phyloP scores from a whole-genome alignment of 2,329 filamentous ascomycete genomes.

The Pseudocercospora fijiensis region DNA sequence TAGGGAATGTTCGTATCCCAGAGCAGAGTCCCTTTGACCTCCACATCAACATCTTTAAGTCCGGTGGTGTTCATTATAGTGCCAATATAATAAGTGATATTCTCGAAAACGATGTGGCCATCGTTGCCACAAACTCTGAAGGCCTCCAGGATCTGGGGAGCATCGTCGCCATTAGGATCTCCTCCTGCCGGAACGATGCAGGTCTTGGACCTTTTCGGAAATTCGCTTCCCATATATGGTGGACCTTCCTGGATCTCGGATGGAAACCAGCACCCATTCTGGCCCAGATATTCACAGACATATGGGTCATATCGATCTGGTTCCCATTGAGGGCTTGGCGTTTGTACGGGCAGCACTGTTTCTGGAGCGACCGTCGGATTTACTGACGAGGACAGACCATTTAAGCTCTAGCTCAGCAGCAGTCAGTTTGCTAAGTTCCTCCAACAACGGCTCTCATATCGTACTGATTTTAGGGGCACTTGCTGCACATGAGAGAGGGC shows the following conservation, averaged over 20 bases:
- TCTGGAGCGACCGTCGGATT: neutral
- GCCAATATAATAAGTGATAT: slow-evolving; percentile 37
- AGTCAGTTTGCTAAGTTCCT: neutral
- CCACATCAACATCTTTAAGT: slow-evolving; percentile 49
- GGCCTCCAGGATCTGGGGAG: slow-evolving; percentile 52
- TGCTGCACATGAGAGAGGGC: neutral
- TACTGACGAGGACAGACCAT: neutral
- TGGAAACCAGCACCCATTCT: slow-evolving; percentile 31
- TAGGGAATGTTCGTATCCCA: slow-evolving; percentile 48
- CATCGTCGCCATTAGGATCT: slow-evolving; percentile 45
- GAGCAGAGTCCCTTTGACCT: slow-evolving; percentile 51
- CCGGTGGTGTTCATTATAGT: slow-evolving; percentile 52
- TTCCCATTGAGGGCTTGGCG: slow-evolving; percentile 4
- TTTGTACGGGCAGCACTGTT: neutral
- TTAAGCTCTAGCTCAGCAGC: neutral
- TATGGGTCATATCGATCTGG: slow-evolving; percentile 30
- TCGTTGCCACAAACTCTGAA: slow-evolving; percentile 52
- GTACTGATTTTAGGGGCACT: neutral
- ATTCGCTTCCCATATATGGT: slow-evolving; percentile 19
- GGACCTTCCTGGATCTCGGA: slow-evolving; percentile 25
- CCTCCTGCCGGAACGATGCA: slow-evolving; percentile 25
- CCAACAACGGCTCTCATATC: neutral
- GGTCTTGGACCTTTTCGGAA: slow-evolving; percentile 10
- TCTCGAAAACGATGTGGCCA: slow-evolving; percentile 19
- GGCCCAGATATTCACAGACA: slow-evolving; percentile 30